Conservation (phyloP, 805 yeast species). For the Hanseniaspora vineae region DNA sequence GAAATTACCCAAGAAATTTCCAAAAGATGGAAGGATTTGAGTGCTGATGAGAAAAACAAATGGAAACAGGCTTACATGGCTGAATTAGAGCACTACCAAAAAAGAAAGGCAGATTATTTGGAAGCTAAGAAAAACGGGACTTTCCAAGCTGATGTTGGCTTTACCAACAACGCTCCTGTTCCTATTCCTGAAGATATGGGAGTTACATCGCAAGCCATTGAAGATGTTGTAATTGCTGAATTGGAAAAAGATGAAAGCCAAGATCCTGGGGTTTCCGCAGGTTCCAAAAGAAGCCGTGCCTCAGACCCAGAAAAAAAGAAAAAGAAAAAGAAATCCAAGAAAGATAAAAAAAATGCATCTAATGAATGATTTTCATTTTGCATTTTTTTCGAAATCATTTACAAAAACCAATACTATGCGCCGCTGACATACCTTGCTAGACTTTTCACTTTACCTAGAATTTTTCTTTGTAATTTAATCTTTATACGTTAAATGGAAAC, state of each 20-base stretch:
- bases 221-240: conserved; percentile 9
- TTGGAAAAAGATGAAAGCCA: conserved; percentile 38
- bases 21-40: conserved; percentile 61
- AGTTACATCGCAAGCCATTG: background rate
- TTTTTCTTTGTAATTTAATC: too few species aligned
- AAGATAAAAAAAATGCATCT: conserved; percentile 3
- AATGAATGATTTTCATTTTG: background rate
- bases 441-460: background rate
- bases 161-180: conserved; percentile 28
- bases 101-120: conserved; percentile 32
- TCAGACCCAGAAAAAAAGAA: conserved; percentile 5
- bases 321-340: conserved; percentile 6
- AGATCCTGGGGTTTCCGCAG: background rate
- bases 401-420: too few species aligned
- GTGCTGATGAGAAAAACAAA: conserved; percentile 54
- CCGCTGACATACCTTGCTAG: too few species aligned
- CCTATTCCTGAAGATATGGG: conserved; percentile 26
- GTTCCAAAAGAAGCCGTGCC: conserved; percentile 2
- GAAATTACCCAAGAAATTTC: conserved; percentile 74
- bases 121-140: conserved; percentile 32
- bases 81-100: conserved; percentile 33
- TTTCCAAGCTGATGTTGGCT: conserved; percentile 14
- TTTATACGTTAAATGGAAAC: too few species aligned
- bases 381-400: too few species aligned
- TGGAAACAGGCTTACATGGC: conserved; percentile 49